A percentile compares a stretch with the other conserved stretches of the same genome.
Evolutionary conservation across 2,329 filamentous ascomycete genomes (phyloP).

Genomic region (Arthrobotrys entomopaga): DNA sequence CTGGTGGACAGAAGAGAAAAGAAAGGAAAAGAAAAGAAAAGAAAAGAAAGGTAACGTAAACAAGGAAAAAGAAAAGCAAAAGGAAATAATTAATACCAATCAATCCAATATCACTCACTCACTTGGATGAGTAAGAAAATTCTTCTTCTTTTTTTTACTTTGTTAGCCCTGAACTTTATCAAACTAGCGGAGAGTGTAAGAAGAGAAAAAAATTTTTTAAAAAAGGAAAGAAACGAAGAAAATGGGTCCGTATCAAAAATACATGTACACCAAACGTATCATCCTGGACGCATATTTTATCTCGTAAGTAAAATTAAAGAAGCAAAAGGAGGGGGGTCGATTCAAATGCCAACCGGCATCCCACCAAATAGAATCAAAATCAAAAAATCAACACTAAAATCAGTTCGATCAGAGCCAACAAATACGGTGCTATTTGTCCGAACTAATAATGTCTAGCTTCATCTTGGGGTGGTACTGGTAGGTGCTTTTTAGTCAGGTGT

Average conservation of each 20-base stretch:
- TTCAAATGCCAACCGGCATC: too few species aligned
- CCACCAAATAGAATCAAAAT: too few species aligned
- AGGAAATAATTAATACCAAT: neutral
- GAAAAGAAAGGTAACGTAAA: neutral
- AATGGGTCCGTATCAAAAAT: slow-evolving; percentile 3
- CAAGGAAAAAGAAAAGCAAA: neutral
- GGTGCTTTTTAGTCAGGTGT: slow-evolving; percentile 1
- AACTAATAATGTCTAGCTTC: too few species aligned
- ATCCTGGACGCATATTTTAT: neutral
- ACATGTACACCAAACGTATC: neutral
- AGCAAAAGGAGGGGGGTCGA: too few species aligned
- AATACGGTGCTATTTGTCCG: too few species aligned
- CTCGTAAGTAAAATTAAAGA: neutral
- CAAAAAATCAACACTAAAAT: too few species aligned
- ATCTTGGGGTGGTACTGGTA: too few species aligned
- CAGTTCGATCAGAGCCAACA: too few species aligned
- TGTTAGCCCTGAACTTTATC: too few species aligned
- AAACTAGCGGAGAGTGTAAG: neutral
- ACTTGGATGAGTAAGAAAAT: neutral
- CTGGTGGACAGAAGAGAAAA: neutral
- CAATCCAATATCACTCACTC: too few species aligned
- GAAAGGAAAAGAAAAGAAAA: neutral
- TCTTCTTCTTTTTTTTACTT: too few species aligned
- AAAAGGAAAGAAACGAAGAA: slow-evolving; percentile 6
- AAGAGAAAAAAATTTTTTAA: slow-evolving; percentile 11